Percentiles rank a stretch among this genome's conserved stretches.
phyloP scores from a whole-genome alignment of 2,329 filamentous ascomycete species.

The Claviceps africana region DNA sequence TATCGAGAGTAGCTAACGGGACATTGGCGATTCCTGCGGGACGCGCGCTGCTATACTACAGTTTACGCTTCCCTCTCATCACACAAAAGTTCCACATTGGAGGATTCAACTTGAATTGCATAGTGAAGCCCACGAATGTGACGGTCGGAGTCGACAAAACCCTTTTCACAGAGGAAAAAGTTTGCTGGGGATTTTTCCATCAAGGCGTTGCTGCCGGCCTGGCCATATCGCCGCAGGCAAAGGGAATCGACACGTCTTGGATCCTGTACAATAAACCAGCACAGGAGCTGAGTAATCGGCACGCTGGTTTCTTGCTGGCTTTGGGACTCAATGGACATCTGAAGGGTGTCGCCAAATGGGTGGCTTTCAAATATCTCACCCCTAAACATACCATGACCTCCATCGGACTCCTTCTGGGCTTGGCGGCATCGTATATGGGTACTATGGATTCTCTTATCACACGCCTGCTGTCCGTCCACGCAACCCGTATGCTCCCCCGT shows the following conservation, averaged over 20 bases:
- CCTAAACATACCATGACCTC: slow-evolving; percentile 99
- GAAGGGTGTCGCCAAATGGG: slow-evolving; percentile 91
- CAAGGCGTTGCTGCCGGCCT: slow-evolving; percentile 87
- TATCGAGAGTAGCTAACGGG: slow-evolving; percentile 71
- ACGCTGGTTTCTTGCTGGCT: slow-evolving; percentile 84
- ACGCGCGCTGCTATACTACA: slow-evolving; percentile 76
- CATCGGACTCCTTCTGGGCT: slow-evolving; percentile 79
- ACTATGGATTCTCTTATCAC: slow-evolving; percentile 97
- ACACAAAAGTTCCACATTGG: slow-evolving; percentile 85
- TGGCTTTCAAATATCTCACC: slow-evolving; percentile 97
- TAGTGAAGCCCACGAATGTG: slow-evolving; percentile 83
- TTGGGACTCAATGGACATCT: slow-evolving; percentile 89
- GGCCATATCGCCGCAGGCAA: slow-evolving; percentile 76
- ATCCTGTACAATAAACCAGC: slow-evolving; percentile 92
- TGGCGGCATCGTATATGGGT: slow-evolving; percentile 86
- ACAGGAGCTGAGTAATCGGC: slow-evolving; percentile 81
- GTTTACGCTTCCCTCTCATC: slow-evolving; percentile 71
- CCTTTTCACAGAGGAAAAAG: slow-evolving; percentile 85
- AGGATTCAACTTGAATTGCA: slow-evolving; percentile 81
- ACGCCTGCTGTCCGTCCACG: slow-evolving; percentile 83
- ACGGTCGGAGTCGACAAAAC: slow-evolving; percentile 86
- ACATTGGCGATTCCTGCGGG: slow-evolving; percentile 83
- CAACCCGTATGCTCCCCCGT: slow-evolving; percentile 82
- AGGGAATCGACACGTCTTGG: slow-evolving; percentile 96
- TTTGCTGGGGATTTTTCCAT: slow-evolving; percentile 97